phyloP scores from a whole-genome alignment of 768 basidiomycete genomes.

The Leccinum sublutescens region DNA sequence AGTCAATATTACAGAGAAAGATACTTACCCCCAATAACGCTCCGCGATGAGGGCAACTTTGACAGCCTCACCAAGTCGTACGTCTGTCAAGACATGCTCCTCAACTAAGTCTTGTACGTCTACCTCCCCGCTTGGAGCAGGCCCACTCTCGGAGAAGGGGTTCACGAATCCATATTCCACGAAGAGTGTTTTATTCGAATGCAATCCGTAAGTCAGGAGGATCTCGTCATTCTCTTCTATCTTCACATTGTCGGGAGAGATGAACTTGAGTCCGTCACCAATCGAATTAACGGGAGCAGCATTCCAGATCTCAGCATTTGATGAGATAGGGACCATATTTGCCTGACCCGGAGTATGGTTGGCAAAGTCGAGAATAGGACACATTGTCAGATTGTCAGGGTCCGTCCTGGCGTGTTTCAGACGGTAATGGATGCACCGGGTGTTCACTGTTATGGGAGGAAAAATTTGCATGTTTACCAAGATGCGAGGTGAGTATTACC shows the following conservation, averaged over 20 bases:
- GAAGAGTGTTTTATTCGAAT: conserved; percentile 75
- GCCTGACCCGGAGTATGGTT: conserved; percentile 59
- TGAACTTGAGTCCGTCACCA: conserved; percentile 49
- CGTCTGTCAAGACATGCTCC: conserved; percentile 46
- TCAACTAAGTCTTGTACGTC: conserved; percentile 58
- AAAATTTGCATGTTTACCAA: conserved; percentile 1
- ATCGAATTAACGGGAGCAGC: conserved; percentile 34
- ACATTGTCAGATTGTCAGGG: conserved; percentile 80
- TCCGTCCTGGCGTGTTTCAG: conserved; percentile 47
- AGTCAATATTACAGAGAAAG: conserved; percentile 1
- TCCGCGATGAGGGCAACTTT: conserved; percentile 53
- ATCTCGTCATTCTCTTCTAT: conserved; percentile 62
- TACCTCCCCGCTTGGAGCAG: conserved; percentile 49
- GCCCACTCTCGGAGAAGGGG: conserved; percentile 26
- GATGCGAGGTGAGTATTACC: conserved; percentile 43
- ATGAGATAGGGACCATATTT: conserved; percentile 43
- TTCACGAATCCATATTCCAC: conserved; percentile 90
- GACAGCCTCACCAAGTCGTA: conserved; percentile 43
- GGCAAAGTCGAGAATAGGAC: conserved; percentile 89
- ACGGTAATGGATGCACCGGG: conserved; percentile 80
- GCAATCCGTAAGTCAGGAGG: conserved; percentile 74
- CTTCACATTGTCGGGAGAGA: conserved; percentile 43
- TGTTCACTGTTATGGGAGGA: conserved; percentile 65
- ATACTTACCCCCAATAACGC: conserved; percentile 81
- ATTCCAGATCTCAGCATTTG: conserved; percentile 38